Percentiles rank a stretch among this genome's conserved stretches.
These are phyloP conservation scores for Geotrichum citri-aurantii DNA, from an alignment of 1,139 yeast genomes.

Conservation along the genomic window DNA sequence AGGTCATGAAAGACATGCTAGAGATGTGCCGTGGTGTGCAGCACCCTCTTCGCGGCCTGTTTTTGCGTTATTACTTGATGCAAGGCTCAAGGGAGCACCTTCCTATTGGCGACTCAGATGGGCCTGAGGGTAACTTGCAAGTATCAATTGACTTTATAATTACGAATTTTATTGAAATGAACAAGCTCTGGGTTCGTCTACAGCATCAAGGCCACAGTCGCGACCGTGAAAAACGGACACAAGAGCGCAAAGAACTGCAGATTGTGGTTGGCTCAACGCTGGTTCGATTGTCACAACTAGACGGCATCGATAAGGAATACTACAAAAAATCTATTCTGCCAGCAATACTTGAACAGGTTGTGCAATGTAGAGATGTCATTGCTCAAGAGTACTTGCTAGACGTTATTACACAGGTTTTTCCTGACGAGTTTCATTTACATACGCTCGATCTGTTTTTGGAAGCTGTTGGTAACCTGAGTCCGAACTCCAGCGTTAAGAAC, in stretches of 20 bases:
- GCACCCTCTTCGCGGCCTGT: conserved; percentile 82
- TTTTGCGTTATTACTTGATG: conserved; percentile 78
- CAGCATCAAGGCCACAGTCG: conserved; percentile 94
- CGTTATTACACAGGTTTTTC: conserved; percentile 87
- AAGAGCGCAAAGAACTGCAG: conserved; percentile 85
- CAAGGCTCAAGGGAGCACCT: conserved; percentile 74
- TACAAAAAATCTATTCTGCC: conserved; percentile 70
- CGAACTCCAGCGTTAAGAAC: conserved; percentile 60
- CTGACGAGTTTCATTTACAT: conserved; percentile 81
- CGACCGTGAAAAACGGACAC: conserved; percentile 66
- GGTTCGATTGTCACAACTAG: conserved; percentile 81
- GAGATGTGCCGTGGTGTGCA: conserved; percentile 98
- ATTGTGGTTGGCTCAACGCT: conserved; percentile 89
- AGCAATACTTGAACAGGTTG: conserved; percentile 79
- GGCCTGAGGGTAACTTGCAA: conserved; percentile 46
- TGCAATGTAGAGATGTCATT: conserved; percentile 87
- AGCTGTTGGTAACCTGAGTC: conserved; percentile 62
- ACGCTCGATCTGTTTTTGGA: conserved; percentile 65
- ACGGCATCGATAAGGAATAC: conserved; percentile 59
- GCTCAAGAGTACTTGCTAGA: conserved; percentile 91
- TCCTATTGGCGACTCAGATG: conserved; percentile 39
- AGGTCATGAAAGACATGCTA: conserved; percentile 90
- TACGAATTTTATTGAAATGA: conserved; percentile 91
- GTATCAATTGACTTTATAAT: conserved; percentile 71
- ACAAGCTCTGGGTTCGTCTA: conserved; percentile 91